phyloP scores from a whole-genome alignment of 2,329 filamentous ascomycete species.

The Neoscytalidium dimidiatum region DNA sequence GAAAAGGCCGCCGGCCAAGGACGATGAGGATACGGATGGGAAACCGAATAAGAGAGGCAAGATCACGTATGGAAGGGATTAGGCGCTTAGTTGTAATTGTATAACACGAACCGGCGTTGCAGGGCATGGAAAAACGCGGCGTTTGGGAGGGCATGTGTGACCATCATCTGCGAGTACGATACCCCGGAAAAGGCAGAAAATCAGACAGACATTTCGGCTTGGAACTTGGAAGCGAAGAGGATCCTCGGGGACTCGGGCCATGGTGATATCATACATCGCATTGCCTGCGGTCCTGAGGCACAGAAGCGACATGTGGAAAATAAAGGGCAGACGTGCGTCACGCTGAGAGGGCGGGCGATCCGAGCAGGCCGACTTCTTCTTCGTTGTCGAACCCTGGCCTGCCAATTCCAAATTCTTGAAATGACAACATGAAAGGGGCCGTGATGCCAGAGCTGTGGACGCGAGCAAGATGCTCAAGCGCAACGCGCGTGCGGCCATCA shows the following conservation, averaged over 20 bases:
- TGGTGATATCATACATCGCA: constrained; percentile 6
- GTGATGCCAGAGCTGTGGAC: not conserved
- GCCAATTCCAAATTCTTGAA: not conserved
- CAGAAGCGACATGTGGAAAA: constrained; percentile 7
- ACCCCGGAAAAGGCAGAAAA: constrained; percentile 11
- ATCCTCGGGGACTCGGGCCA: constrained; percentile 3
- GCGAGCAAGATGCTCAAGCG: constrained; percentile 1
- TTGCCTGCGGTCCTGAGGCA: constrained; percentile 4
- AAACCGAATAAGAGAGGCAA: constrained; percentile 51
- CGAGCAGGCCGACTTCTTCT: not conserved
- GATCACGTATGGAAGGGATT: constrained; percentile 51
- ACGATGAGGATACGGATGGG: constrained; percentile 49
- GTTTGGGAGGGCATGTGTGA: constrained; percentile 7
- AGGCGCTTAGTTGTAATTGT: not conserved
- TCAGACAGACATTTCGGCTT: not conserved
- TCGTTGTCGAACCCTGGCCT: not conserved
- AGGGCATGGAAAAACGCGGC: not conserved
- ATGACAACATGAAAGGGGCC: constrained; percentile 17
- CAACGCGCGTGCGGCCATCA: constrained; percentile 1
- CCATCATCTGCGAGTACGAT: constrained; percentile 17
- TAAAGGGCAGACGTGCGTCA: not conserved
- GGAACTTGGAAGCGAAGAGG: constrained; percentile 9
- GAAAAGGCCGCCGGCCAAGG: constrained; percentile 47
- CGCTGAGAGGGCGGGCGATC: not conserved
- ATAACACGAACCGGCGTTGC: constrained; percentile 3